These are phyloP conservation scores for Cyberlindnera veronae DNA, from an alignment of 805 yeast species.

Conservation along the genomic window DNA sequence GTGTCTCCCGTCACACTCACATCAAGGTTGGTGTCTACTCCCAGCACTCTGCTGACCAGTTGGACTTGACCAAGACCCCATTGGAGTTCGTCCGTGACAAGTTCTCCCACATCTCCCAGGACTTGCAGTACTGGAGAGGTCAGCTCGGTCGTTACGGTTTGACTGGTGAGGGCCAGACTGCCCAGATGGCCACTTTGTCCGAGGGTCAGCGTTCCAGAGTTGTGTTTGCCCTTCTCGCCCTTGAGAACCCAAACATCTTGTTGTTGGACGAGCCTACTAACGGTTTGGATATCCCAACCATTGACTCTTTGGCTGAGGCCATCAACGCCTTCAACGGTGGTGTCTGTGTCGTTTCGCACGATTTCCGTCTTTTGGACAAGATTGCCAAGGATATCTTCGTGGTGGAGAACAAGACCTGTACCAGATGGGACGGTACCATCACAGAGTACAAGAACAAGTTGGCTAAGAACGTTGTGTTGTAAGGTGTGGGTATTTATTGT, in stretches of 20 bases:
- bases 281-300: slow-evolving; percentile 97
- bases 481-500: slow-evolving; percentile 23
- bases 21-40: slow-evolving; percentile 98
- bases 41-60: slow-evolving; percentile 98
- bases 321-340: slow-evolving; percentile 95
- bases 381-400: slow-evolving; percentile 97
- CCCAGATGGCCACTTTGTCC: slow-evolving; percentile 96
- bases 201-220: slow-evolving; percentile 99
- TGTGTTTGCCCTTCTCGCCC: slow-evolving; percentile 92
- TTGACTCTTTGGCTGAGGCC: slow-evolving; percentile 96
- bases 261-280: slow-evolving; percentile 99
- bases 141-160: slow-evolving; percentile 98
- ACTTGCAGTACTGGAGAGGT: slow-evolving; percentile 97
- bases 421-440: slow-evolving; percentile 93
- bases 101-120: slow-evolving; percentile 87
- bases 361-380: slow-evolving; percentile 95
- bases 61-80: slow-evolving; percentile 92
- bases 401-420: slow-evolving; percentile 92
- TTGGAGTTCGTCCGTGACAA: slow-evolving; percentile 96
- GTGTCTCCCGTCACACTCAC: slow-evolving; percentile 96
- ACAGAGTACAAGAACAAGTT: slow-evolving; percentile 89
- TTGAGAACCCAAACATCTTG: slow-evolving; percentile 92
- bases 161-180: slow-evolving; percentile 98
- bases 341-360: slow-evolving; percentile 98
- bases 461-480: slow-evolving; percentile 84